Conservation (phyloP, 1,284 basidiomycete species). For the Moesziomyces antarcticus region DNA sequence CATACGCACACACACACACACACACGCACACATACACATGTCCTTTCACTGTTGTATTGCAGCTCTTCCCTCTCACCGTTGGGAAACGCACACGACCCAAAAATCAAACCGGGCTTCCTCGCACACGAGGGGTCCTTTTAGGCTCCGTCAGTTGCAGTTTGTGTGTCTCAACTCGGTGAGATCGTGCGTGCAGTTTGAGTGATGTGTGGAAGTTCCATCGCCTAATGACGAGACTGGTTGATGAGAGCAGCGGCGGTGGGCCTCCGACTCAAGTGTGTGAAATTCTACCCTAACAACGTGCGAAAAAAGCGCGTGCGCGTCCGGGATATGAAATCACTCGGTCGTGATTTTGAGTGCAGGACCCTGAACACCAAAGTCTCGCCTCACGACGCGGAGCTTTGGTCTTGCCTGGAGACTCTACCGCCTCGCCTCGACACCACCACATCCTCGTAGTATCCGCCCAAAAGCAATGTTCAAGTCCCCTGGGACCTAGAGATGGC, state of each 20-base stretch:
- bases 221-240: too few species aligned
- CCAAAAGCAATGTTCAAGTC: neutral
- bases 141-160: constrained; percentile 17
- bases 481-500: neutral
- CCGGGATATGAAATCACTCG: constrained; percentile 7
- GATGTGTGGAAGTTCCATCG: too few species aligned
- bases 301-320: constrained; percentile 1
- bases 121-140: constrained; percentile 41
- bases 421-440: too few species aligned
- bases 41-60: constrained; percentile 27
- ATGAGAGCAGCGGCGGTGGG: too few species aligned
- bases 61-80: constrained; percentile 8
- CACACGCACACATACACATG: constrained; percentile 10
- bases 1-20: constrained; percentile 8
- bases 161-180: too few species aligned
- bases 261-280: too few species aligned
- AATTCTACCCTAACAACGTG: neutral
- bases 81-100: constrained; percentile 25
- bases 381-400: too few species aligned
- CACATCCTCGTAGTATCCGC: too few species aligned
- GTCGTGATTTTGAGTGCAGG: constrained; percentile 1
- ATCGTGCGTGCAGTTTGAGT: too few species aligned
- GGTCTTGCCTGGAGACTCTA: too few species aligned
- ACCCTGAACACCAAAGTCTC: too few species aligned
- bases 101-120: constrained; percentile 37